Base-by-base conservation (phyloP, 225 moss, liverwort and hornwort genomes). In the Lunularia cruciata region DNA sequence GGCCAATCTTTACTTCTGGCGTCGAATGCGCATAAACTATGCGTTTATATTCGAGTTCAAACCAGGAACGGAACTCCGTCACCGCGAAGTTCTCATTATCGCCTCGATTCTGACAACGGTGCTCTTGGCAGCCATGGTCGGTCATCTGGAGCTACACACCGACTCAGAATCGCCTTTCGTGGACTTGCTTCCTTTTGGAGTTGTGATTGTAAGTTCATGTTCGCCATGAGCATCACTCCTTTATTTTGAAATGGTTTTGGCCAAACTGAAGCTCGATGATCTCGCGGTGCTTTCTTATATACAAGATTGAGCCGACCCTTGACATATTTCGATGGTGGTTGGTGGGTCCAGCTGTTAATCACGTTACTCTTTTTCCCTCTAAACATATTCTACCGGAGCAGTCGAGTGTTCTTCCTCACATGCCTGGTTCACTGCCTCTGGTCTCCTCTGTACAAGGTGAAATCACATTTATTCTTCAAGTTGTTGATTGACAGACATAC, bases 121-220 rank as follows among this genome's bases (percentile, higher is more conserved):
- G 20, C 68, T 72, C 54, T 55, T 76, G 47, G 19, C 65, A 30
- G 27, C 55, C 49, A 36, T 81, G 60, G 23, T 82, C 57, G 76
- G 66, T 32, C 85, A 87, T 75, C 59, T 87, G 49, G 73, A 74
- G 5, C 79, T 60, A 34, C 79, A 77, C 79, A 81, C 86, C 45
- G 66, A 72, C 37, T 39, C 82, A 73, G 72, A 70, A 22, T 77
- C 73, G 19, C 38, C 55, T 0, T 57, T 67, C 31, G 59, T 77
- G 14, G 63, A 72, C 26, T 40, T 72, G 15, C 43, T 73, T 42
- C 61, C 76, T 55, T 48, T 69, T 9, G 46, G 61, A 28, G 42
- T 75, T 52, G 26, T 77, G 52, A 13, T 52, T 67, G 77, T 72
- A 61, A 60, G 71, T 62, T 26, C 18, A 1, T 52, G n/a, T 25